These are phyloP conservation scores for Russula ochroleuca DNA, from an alignment of 768 basidiomycete species.

Conservation along the genomic window DNA sequence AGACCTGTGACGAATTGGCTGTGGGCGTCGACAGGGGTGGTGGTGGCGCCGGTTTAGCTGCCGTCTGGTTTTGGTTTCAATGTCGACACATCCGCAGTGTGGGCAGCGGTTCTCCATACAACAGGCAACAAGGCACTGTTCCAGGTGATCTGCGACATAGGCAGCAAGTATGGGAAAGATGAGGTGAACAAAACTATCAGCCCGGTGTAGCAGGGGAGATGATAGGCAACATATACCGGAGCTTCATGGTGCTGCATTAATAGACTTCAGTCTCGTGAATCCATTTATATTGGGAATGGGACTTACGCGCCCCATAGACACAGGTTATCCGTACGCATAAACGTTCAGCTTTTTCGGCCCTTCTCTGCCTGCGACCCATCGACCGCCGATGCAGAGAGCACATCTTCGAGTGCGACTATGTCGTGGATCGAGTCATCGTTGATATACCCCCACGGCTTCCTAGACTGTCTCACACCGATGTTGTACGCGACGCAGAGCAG, in stretches of 20 bases:
- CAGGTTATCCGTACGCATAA: slow-evolving; percentile 80
- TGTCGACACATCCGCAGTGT: slow-evolving; percentile 33
- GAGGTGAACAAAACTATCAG: no score
- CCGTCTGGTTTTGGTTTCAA: slow-evolving; percentile 29
- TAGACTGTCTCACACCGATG: slow-evolving; percentile 69
- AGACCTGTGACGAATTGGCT: slow-evolving; percentile 39
- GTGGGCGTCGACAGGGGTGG: slow-evolving; percentile 35
- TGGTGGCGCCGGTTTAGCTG: not conserved
- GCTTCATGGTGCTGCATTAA: slow-evolving; percentile 60
- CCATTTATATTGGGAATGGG: not conserved
- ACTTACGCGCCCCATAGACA: slow-evolving; percentile 81
- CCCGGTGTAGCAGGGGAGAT: slow-evolving; percentile 45
- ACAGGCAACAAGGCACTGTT: no score
- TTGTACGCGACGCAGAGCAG: slow-evolving; percentile 81
- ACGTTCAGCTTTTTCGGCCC: slow-evolving; percentile 69
- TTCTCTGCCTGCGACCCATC: slow-evolving; percentile 38
- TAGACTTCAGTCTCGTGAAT: not conserved
- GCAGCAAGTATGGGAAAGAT: no score
- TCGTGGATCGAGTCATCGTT: slow-evolving; percentile 75
- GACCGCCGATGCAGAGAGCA: slow-evolving; percentile 36
- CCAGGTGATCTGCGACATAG: no score
- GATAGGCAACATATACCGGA: slow-evolving; percentile 75
- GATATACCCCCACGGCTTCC: slow-evolving; percentile 86
- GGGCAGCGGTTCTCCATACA: no score
- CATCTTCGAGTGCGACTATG: slow-evolving; percentile 60